phyloP scores from a whole-genome alignment of 2,329 filamentous ascomycete genomes.

The Stachybotrys echinatus region DNA sequence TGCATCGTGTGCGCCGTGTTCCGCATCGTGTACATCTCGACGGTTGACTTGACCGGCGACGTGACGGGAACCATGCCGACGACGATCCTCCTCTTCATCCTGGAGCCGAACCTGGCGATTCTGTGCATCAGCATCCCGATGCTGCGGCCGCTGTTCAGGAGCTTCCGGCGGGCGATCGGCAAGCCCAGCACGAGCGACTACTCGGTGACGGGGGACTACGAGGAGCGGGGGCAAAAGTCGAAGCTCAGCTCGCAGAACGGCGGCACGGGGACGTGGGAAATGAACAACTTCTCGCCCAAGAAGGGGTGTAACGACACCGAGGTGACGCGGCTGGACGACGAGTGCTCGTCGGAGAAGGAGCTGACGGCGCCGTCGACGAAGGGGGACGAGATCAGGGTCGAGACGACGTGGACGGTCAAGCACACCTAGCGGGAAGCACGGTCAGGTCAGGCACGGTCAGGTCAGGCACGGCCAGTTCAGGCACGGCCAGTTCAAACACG shows the following conservation, averaged over 20 bases:
- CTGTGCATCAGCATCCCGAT: constrained; percentile 37
- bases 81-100: constrained; percentile 31
- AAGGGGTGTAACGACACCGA: constrained; percentile 6
- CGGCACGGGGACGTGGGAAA: constrained; percentile 15
- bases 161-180: constrained; percentile 24
- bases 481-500: too few relatives aligned
- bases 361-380: constrained; percentile 9
- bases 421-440: not conserved
- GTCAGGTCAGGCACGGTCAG: too few relatives aligned
- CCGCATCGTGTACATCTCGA: constrained; percentile 30
- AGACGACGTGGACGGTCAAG: constrained; percentile 17
- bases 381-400: constrained; percentile 12
- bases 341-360: constrained; percentile 13
- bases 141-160: constrained; percentile 28
- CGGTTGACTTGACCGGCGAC: constrained; percentile 27
- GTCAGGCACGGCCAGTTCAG: too few relatives aligned
- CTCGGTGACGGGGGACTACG: constrained; percentile 13
- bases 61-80: constrained; percentile 34
- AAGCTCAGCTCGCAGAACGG: constrained; percentile 4
- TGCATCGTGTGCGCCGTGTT: constrained; percentile 32
- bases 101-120: constrained; percentile 34
- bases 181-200: constrained; percentile 21
- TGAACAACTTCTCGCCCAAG: constrained; percentile 15
- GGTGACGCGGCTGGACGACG: constrained; percentile 14
- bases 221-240: constrained; percentile 7